Evolutionary conservation across 345 rosid genomes (phyloP).

Genomic region (Eucalyptus sp.): DNA sequence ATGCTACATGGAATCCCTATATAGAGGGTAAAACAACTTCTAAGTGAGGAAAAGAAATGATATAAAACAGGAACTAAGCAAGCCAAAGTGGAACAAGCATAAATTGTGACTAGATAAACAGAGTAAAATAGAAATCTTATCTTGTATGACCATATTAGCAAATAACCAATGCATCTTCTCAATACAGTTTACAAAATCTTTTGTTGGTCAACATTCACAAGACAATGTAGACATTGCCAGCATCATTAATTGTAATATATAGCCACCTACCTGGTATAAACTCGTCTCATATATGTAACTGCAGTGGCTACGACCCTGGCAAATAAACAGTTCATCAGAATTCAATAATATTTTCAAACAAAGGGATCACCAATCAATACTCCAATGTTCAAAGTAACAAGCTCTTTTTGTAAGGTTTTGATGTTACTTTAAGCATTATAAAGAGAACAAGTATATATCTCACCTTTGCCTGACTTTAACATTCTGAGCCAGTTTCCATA

Average conservation of each 20-base stretch:
- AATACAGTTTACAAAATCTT: not conserved
- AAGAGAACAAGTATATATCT: conserved; percentile 9
- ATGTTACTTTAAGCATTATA: not conserved
- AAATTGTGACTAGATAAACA: not conserved
- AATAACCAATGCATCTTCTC: not conserved
- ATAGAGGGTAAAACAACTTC: not conserved
- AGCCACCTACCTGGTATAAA: conserved; percentile 58
- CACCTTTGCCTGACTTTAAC: conserved; percentile 97
- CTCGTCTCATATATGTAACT: conserved; percentile 88
- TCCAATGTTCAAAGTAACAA: not conserved
- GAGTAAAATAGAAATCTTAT: not conserved
- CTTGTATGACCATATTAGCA: not conserved
- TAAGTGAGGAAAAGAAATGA: not conserved
- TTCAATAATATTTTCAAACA: not conserved
- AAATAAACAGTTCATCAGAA: not conserved
- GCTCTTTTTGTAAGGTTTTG: not conserved
- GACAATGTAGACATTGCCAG: not conserved
- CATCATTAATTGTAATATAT: not conserved
- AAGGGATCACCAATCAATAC: not conserved
- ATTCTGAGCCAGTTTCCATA: conserved; percentile 63
- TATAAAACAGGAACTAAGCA: not conserved
- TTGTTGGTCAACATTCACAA: not conserved
- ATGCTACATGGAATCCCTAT: not conserved
- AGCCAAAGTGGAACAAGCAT: not conserved
- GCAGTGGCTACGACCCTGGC: conserved; percentile 97